phyloP scores from a whole-genome alignment of 2,329 filamentous ascomycete species.

The Pseudocercospora fuligena region DNA sequence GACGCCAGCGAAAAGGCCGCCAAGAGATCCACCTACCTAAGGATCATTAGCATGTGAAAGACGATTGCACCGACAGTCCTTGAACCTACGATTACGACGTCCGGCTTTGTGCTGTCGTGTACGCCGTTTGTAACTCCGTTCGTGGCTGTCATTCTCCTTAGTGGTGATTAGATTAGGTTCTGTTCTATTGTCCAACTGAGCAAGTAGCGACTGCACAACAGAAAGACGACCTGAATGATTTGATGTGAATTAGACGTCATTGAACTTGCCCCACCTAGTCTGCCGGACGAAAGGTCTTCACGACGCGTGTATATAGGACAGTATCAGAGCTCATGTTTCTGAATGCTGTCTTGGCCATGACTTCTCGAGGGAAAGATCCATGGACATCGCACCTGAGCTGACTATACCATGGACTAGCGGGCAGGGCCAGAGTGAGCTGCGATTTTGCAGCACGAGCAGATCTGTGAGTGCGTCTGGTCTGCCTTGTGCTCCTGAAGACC shows the following conservation, averaged over 20 bases:
- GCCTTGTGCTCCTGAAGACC: too few species aligned
- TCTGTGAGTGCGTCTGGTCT: too few species aligned
- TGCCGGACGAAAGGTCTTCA: constrained; percentile 3
- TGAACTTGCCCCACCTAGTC: constrained; percentile 1
- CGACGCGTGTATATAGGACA: neutral
- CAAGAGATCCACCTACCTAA: constrained; percentile 39
- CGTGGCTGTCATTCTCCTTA: neutral
- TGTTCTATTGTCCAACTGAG: neutral
- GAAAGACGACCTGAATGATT: neutral
- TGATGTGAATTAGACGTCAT: neutral
- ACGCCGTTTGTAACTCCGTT: constrained; percentile 7
- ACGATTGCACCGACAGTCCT: neutral
- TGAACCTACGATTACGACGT: constrained; percentile 32
- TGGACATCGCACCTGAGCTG: too few species aligned
- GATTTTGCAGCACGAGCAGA: too few species aligned
- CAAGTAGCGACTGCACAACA: neutral
- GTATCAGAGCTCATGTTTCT: neutral
- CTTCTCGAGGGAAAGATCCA: too few species aligned
- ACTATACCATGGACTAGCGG: too few species aligned
- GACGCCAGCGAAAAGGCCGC: constrained; percentile 36
- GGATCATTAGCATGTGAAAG: neutral
- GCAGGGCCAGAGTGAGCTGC: too few species aligned
- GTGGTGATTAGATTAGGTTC: neutral
- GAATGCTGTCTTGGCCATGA: neutral
- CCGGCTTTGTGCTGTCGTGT: constrained; percentile 20